Base-by-base conservation (phyloP, 352 stramenopile genomes). In the Phytopythium delawarense region DNA sequence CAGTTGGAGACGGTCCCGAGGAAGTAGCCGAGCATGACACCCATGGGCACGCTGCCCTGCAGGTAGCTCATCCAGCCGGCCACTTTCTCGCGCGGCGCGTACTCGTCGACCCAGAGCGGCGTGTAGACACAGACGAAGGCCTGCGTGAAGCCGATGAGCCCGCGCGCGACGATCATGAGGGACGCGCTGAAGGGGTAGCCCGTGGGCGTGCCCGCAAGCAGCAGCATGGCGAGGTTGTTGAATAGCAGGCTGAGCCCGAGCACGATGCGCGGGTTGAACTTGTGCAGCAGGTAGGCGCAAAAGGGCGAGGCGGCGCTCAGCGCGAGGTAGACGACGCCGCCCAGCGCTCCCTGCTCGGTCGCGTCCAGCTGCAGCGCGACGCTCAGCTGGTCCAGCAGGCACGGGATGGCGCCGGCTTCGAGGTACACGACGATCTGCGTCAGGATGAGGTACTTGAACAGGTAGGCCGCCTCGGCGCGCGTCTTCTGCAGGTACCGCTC, bases 391-490 rank as follows among this genome's bases (percentile, higher is more conserved):
- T 92, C 83, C 57, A 94, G 67, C 32, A 94, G 65, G 63, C 81
- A 92, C 59, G 85, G 85, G 63, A 94, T 92, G 35, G 85, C 78
- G 58, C 85, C 85, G 15, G 85, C 84, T 61, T 94, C 85, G 46
- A 92, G 75, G 62, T 94, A 94, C 53, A 94, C 72, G 30, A 89
- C 73, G 42, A 94, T 82, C 65, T 94, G 86, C 53, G 86, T 89
- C 44, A 94, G 52, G 59, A 94, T 91, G 8, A 94, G 66, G 67
- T 92, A 94, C 73, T 94, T 93, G 74, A 94, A 94, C 53, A 93
- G 66, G 57, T 92, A 94, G 49, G 75, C 72, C 8, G 85, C 85
- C 69, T 94, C 81, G 32, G 73, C 68, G 45, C 85, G 81, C 25
- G 79, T 92, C 69, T 81, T 78, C 40, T 77, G 71, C 78, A 90